Base-by-base conservation (phyloP, 345 rosid species). In the Syzygium oleosum region DNA sequence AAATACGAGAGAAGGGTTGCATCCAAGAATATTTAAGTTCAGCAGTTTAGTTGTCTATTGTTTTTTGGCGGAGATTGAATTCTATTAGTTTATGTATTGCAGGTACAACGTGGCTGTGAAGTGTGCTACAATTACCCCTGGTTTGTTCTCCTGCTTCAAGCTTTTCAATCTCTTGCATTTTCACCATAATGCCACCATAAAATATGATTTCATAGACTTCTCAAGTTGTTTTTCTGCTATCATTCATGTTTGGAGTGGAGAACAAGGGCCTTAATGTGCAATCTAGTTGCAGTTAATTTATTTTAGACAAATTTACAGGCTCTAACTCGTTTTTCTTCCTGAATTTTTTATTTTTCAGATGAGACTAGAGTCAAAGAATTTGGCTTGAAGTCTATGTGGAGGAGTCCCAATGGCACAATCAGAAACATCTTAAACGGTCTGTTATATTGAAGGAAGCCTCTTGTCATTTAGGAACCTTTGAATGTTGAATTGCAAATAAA, bases 391-490 rank as follows among this genome's bases (percentile, higher is more conserved):
- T 91, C 96, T 80, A 96, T 96, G 99, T 96, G 98, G 98, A 95
- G 96, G 92, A 98, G 98, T 91, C 99, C 99, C 56, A 98, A 98
- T 91, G 99, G 99, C 90, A 96, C 99, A 29, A 98, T 98, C 89
- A 94, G 99, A 88, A 98, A 98, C 95, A 98, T 98, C 87, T 90
- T 98, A 92, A 91, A 98, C 85, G 99, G 99, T 98, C 86, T 59
- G 98, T 91, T 43, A 46, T 55, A 51, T 54, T 53, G 53, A 51
- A 17, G 27, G 61, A 56, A 19, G 38, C 13, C 85, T 84, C 1
- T 0, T 52, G 58, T 84, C 85, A 84, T 52, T 34, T 19, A 34
- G 41, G 79, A 68, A 73, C 19, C 19, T 34, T 73, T 19, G 14
- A 38, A 73, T 38, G 83, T 25, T 73, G 49, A 41, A 73, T 38